These are phyloP conservation scores for Trichoderma pleuroti DNA, from an alignment of 2,329 filamentous ascomycete species.

Conservation along the genomic window DNA sequence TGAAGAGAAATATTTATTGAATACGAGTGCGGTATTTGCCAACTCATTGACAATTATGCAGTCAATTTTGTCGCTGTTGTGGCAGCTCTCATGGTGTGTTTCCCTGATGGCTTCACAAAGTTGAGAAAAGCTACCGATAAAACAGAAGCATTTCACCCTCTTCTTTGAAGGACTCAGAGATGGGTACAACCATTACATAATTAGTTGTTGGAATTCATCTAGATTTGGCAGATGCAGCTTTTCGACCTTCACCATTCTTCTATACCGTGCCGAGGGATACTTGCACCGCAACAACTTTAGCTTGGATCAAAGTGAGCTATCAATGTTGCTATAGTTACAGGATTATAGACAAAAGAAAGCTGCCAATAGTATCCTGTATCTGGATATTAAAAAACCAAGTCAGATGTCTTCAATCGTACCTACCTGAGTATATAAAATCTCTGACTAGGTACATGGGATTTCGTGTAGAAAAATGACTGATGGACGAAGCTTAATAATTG, in stretches of 20 bases:
- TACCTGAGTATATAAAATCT: background rate
- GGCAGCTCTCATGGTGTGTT: background rate
- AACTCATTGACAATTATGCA: background rate
- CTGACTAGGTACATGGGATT: background rate
- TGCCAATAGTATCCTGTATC: too few relatives aligned
- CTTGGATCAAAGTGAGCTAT: background rate
- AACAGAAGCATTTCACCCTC: background rate
- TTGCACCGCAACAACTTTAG: background rate
- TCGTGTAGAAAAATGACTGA: background rate
- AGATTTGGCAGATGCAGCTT: background rate
- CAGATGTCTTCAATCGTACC: background rate
- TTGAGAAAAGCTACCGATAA: too few relatives aligned
- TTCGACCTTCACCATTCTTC: background rate
- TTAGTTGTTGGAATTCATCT: background rate
- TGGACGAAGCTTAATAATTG: background rate
- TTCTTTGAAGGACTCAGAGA: background rate
- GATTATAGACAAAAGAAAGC: too few relatives aligned
- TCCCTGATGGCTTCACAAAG: background rate
- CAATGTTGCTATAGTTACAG: background rate
- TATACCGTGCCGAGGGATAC: background rate
- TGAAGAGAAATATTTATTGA: background rate
- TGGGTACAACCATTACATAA: rapidly evolving
- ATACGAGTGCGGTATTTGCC: background rate
- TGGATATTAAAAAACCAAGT: background rate
- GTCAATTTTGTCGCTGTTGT: background rate